These are phyloP conservation scores for Colletotrichum musae DNA, from an alignment of 2,329 filamentous ascomycete species.

Conservation along the genomic window DNA sequence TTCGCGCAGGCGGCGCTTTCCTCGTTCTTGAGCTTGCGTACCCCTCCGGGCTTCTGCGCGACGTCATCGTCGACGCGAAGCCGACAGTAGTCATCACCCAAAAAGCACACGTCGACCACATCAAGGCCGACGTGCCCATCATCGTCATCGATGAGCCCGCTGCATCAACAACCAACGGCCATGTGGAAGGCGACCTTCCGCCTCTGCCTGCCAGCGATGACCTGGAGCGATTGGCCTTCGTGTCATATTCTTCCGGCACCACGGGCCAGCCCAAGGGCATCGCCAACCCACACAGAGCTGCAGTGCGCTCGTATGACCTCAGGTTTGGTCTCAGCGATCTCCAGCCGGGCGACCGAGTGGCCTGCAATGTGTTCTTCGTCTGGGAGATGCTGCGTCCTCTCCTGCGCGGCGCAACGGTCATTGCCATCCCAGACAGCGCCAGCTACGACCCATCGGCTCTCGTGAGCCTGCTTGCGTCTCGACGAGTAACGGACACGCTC, in stretches of 20 bases:
- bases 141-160: slow-evolving; percentile 73
- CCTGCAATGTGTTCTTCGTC: slow-evolving; percentile 91
- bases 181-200: slow-evolving; percentile 47
- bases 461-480: slow-evolving; percentile 77
- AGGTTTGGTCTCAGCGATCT: slow-evolving; percentile 80
- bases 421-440: slow-evolving; percentile 80
- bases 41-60: slow-evolving; percentile 79
- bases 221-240: slow-evolving; percentile 81
- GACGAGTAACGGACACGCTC: slow-evolving; percentile 82
- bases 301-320: slow-evolving; percentile 81
- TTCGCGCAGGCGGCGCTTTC: slow-evolving; percentile 84
- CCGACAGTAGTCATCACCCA: slow-evolving; percentile 81
- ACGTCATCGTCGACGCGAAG: slow-evolving; percentile 82
- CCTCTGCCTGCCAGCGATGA: slow-evolving; percentile 75
- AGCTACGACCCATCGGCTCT: slow-evolving; percentile 84
- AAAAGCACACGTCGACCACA: slow-evolving; percentile 73
- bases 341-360: slow-evolving; percentile 80
- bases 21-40: slow-evolving; percentile 86
- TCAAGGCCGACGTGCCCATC: slow-evolving; percentile 74
- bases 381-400: slow-evolving; percentile 88
- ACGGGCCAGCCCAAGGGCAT: slow-evolving; percentile 88
- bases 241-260: slow-evolving; percentile 85
- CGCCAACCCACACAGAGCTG: slow-evolving; percentile 81
- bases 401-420: slow-evolving; percentile 81
- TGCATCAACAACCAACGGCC: slow-evolving; percentile 39